A percentile compares a stretch with the other conserved stretches of the same genome.
phyloP scores from a whole-genome alignment of 805 yeast genomes.

The Yarrowia deformans region DNA sequence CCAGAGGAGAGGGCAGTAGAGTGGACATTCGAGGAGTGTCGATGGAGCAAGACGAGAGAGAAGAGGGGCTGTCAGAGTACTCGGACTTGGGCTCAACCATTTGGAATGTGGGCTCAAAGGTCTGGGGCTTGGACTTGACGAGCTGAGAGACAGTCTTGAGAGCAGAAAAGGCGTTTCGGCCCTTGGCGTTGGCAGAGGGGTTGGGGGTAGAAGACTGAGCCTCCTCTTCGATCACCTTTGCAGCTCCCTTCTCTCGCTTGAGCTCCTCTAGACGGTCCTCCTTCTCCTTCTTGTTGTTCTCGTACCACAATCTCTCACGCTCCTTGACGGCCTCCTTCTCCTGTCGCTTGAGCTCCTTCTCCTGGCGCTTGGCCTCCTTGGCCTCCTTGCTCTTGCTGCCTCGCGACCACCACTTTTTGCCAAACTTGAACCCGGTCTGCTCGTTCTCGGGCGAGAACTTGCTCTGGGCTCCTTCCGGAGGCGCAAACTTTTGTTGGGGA shows the following conservation, averaged over 20 bases:
- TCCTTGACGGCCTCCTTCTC: constrained; percentile 23
- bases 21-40: constrained; percentile 33
- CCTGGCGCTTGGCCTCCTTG: constrained; percentile 30
- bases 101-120: constrained; percentile 34
- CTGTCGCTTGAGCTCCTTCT: constrained; percentile 15
- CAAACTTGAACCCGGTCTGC: constrained; percentile 27
- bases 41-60: constrained; percentile 10
- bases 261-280: constrained; percentile 11
- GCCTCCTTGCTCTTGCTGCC: not conserved
- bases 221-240: not conserved
- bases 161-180: constrained; percentile 8
- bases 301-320: constrained; percentile 21
- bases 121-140: constrained; percentile 27
- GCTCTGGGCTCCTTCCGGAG: constrained; percentile 27
- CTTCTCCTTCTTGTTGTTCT: constrained; percentile 13
- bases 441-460: constrained; percentile 20
- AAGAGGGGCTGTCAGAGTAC: constrained; percentile 5
- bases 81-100: constrained; percentile 24
- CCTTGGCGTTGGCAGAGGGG: not conserved
- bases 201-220: no score
- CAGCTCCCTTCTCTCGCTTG: not conserved
- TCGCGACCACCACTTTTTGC: constrained; percentile 24
- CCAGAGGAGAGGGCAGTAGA: constrained; percentile 24
- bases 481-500: constrained; percentile 24
- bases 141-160: constrained; percentile 26